Evolutionary conservation across 1,284 basidiomycete species (phyloP), one percentile per base, ranked within the genome.

Genomic region (Thecaphora thlaspeos): DNA sequence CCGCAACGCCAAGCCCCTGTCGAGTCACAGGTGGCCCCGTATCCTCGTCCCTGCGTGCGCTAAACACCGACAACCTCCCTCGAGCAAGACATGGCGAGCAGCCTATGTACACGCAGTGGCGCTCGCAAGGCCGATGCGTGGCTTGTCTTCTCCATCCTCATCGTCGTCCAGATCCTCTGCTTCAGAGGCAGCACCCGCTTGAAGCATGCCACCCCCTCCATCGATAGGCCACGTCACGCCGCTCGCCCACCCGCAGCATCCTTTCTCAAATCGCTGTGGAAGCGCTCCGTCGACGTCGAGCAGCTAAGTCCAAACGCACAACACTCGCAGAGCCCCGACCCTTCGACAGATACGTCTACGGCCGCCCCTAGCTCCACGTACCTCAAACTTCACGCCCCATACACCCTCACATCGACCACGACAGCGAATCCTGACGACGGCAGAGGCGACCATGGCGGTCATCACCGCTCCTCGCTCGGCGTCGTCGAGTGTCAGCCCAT

Each of bases 91-190:
- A 34, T 34, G 32, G 32, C 32, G 4, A 11, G 9, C 10, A 4
- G 32, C 11, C 28, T 30, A 7, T 7, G 28, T 30, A 8, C 7
- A 7, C 8, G 8, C 8, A 7, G 28, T 3, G 32, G 32, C 32
- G 32, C 32, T 14, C 32, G 37, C 34, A 46, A 55, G 41, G 54
- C 49, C 48, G 58, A 65, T 55, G 62, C 58, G 36, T 65, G 62
- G 62, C 19, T 61, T 49, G 52, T 65, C 32, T 65, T 65, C 30
- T 58, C 62, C 42, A 51, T 65, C 43, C 47, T 65, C 40, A 53
- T 65, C 45, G 62, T 61, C 28, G 51, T 65, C 26, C 62, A 65
- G 62, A 57, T 65, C 46, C 48, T 61, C 41, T 65, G 62, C 51
- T 51, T 57, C 19, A 47, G 62, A 37, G 62, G 54, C 41, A 55